Evolutionary conservation across 768 basidiomycete genomes (phyloP).

Genomic region (Collybia sordida): DNA sequence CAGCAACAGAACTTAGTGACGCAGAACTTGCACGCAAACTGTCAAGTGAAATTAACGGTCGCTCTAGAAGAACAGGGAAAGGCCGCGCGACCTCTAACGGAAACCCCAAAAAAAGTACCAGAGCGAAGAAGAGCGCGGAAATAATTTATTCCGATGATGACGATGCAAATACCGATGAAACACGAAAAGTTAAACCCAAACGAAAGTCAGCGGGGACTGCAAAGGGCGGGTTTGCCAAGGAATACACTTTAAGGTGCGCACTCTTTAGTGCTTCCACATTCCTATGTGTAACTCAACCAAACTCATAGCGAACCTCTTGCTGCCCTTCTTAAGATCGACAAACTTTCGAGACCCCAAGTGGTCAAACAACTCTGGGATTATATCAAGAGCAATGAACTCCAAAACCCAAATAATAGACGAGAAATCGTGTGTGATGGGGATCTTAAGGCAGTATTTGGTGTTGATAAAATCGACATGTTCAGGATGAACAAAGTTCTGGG

Average conservation of each 20-base stretch:
- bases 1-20: constrained; percentile 59
- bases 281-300: constrained; percentile 4
- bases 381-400: constrained; percentile 77
- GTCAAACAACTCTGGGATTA: constrained; percentile 91
- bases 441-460: constrained; percentile 73
- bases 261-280: neutral
- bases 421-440: constrained; percentile 83
- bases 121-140: constrained; percentile 54
- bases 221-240: constrained; percentile 78
- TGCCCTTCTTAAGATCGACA: constrained; percentile 61
- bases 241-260: constrained; percentile 67
- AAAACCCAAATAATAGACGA: constrained; percentile 81
- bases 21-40: constrained; percentile 71
- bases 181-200: constrained; percentile 32
- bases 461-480: constrained; percentile 90
- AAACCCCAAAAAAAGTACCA: constrained; percentile 40
- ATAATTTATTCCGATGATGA: constrained; percentile 56
- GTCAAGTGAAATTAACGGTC: constrained; percentile 67
- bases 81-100: constrained; percentile 35
- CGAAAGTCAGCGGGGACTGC: constrained; percentile 43
- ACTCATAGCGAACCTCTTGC: constrained; percentile 67
- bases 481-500: constrained; percentile 91
- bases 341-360: constrained; percentile 82
- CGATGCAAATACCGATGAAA: constrained; percentile 38
- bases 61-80: constrained; percentile 46